phyloP scores from a whole-genome alignment of 2,329 filamentous ascomycete species.

The Ophiocordyceps camponoti-floridani region DNA sequence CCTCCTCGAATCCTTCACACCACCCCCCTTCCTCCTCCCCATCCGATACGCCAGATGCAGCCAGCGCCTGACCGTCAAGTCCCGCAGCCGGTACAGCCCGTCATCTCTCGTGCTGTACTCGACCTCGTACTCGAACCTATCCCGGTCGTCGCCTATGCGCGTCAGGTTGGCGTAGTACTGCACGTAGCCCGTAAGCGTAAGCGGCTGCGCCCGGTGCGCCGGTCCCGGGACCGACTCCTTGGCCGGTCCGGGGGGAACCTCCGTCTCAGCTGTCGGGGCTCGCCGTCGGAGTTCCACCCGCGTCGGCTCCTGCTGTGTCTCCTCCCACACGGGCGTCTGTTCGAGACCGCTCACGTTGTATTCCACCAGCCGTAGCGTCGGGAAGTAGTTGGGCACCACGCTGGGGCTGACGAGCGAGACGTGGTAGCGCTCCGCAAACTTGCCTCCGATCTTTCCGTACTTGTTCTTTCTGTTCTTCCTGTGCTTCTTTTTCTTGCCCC shows the following conservation, averaged over 20 bases:
- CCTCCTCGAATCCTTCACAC: conserved; percentile 6
- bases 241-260: conserved; percentile 53
- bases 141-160: conserved; percentile 42
- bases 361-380: conserved; percentile 74
- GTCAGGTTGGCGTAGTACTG: conserved; percentile 96
- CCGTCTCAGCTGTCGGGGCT: conserved; percentile 14
- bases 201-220: conserved; percentile 70
- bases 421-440: conserved; percentile 72
- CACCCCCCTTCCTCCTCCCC: conserved; percentile 19
- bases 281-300: conserved; percentile 12
- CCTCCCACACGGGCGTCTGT: conserved; percentile 26
- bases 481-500: conserved; percentile 5
- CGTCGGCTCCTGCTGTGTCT: conserved; percentile 15
- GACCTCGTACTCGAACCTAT: conserved; percentile 54
- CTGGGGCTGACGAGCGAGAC: conserved; percentile 69
- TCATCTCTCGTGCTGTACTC: conserved; percentile 79
- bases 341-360: conserved; percentile 80
- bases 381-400: conserved; percentile 83
- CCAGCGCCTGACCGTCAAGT: conserved; percentile 71
- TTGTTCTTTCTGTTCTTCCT: conserved; percentile 29
- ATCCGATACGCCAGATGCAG: conserved; percentile 68
- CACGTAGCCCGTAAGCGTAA: conserved; percentile 64
- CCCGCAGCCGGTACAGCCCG: conserved; percentile 52
- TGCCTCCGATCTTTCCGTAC: conserved; percentile 51
- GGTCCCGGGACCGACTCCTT: conserved; percentile 63